Base-by-base conservation (phyloP, 2,329 filamentous ascomycete genomes). In the Sclerotinia minor region DNA sequence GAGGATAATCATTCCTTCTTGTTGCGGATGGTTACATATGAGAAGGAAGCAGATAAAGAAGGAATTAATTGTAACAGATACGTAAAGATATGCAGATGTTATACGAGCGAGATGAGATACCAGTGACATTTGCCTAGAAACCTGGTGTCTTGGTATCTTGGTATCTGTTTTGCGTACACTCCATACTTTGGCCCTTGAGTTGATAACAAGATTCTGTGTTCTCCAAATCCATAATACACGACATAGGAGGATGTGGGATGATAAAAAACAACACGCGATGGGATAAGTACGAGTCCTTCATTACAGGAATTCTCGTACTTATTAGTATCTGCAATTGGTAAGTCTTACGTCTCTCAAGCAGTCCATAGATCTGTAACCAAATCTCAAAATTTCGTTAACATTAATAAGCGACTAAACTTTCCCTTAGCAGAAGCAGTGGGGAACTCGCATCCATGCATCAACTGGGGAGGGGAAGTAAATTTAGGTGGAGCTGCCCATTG, bases 131-230 rank as follows among this genome's bases (percentile, higher is more conserved):
- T n/a, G 21, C 19, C 19, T 49, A 35, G 26, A 60, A 38, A n/a
- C 54, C 24, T 55, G 44, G 24, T 60, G 45, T 59, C 26, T 61
- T 61, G 26, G 29, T 61, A 50, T 38, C 44, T 32, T 35, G 15
- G 44, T 60, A 26, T 35, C 53, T 29, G 29, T 35, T 54, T 29
- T 35, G 53, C 29, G 29, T 54, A 54, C n/a, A 13, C 26, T 35
- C 35, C 35, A 1, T 35, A 35, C 35, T 44, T 44, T 21, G 41
- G 26, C 47, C 41, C 13, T 49, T 24, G 17, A 24, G 15, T 57
- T 17, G 13, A 38, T 17, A 58, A 29, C 19, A 60, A 3, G 11
- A 60, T 58, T 58, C 47, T 13, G 21, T 49, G 21, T 49, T 49
- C 47, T 58, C 54, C 35, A 41, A 15, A 58, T 41, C 54, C 24